A percentile compares a stretch with the other conserved stretches of the same genome.
These are phyloP conservation scores for Croton setiger DNA, from an alignment of 441 rosid species.

Conservation along the genomic window DNA sequence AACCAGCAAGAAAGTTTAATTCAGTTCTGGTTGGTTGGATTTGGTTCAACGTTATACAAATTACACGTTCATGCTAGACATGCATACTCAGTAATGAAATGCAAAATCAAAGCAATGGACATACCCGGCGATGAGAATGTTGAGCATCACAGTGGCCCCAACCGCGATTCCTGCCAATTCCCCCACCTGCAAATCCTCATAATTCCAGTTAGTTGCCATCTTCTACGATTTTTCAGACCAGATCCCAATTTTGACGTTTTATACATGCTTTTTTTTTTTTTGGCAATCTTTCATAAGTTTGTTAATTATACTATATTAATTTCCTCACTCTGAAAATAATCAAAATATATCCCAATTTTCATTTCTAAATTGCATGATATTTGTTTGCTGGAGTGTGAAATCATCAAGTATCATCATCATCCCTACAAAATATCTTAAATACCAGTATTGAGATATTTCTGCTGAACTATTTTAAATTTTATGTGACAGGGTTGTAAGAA, in stretches of 20 bases:
- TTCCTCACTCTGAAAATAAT: no score
- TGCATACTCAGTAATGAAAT: not conserved
- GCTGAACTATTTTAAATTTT: no score
- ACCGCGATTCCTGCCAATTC: conserved; percentile 93
- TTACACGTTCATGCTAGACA: not conserved
- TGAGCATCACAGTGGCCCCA: conserved; percentile 93
- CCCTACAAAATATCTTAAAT: no score
- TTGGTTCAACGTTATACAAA: not conserved
- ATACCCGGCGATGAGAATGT: conserved; percentile 86
- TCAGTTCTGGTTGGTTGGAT: not conserved
- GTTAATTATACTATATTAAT: no score
- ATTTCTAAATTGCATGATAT: no score
- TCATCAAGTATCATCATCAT: no score
- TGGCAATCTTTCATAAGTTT: no score
- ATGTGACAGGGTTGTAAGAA: no score
- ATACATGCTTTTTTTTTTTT: not conserved
- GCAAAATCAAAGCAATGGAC: not conserved
- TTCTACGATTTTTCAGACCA: no score
- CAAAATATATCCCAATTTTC: no score
- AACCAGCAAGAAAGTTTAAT: not conserved
- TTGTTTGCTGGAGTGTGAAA: no score
- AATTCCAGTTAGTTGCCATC: not conserved
- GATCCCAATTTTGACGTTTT: conserved; percentile 17
- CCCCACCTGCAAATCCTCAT: conserved; percentile 55
- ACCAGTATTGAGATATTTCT: no score